These are phyloP conservation scores for Rasamsonia emersonii DNA, from an alignment of 2,329 filamentous ascomycete species.

Conservation along the genomic window DNA sequence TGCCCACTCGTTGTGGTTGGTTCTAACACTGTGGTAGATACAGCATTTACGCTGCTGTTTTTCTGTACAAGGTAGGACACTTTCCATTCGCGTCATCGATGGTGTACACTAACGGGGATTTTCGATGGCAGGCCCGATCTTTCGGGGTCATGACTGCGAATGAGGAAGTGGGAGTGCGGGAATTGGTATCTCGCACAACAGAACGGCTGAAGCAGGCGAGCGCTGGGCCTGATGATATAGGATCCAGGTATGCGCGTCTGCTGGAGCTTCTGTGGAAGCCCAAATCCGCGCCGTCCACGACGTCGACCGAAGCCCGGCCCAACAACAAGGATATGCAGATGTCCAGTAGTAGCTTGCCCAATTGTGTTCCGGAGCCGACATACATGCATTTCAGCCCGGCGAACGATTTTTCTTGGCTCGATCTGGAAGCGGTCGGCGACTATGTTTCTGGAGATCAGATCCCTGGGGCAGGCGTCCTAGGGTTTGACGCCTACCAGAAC, in stretches of 20 bases:
- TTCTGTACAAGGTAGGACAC: constrained; percentile 50
- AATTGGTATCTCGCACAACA: constrained; percentile 51
- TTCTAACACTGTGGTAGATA: constrained; percentile 23
- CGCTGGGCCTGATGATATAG: constrained; percentile 50
- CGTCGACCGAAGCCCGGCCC: constrained; percentile 19
- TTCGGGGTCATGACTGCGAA: constrained; percentile 51
- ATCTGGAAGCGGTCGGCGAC: constrained; percentile 52
- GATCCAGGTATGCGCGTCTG: constrained; percentile 52
- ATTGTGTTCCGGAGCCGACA: constrained; percentile 26
- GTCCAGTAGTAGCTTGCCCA: constrained; percentile 16
- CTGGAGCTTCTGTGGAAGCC: constrained; percentile 53
- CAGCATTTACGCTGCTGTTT: constrained; percentile 55
- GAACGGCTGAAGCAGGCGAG: constrained; percentile 52
- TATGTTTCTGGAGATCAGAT: constrained; percentile 43
- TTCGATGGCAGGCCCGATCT: constrained; percentile 40
- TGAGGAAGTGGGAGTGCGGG: constrained; percentile 48
- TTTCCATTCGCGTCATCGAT: neutral
- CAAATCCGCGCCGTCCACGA: constrained; percentile 17
- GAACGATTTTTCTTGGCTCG: constrained; percentile 55
- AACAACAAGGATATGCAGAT: constrained; percentile 24
- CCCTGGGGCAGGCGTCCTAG: constrained; percentile 25
- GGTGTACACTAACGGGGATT: too few relatives aligned
- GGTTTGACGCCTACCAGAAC: constrained; percentile 28
- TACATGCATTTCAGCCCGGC: constrained; percentile 37
- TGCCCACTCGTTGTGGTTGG: neutral